Evolutionary conservation across 768 basidiomycete species (phyloP), one percentile per base, ranked within the genome.

Genomic region (Kwoniella bestiolae): DNA sequence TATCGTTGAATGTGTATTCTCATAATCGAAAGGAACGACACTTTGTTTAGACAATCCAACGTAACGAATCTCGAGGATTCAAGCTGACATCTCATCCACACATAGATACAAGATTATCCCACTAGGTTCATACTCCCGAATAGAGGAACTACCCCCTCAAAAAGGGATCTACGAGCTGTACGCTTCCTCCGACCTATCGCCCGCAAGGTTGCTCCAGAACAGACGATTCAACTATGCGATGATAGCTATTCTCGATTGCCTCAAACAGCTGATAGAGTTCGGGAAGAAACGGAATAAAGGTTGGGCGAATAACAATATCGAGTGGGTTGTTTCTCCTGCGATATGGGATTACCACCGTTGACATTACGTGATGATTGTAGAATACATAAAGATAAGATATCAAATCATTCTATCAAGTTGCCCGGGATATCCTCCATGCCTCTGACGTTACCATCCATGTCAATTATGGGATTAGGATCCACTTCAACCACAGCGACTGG

Each of bases 191-290:
- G 95, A 97, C 80, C 82, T 96, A 23, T 89, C 93, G 69, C 84
- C 95, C 60, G 90, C 91, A 2, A 88, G 94, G 32, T 79, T 97
- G 16, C 83, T 98, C 41, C 95, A 98, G 74, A 97, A 98, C 75
- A 88, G 94, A 44, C 87, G 95, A 18, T 99, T 98, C 81, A 94
- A 98, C 81, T 86, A 90, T 68, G 95, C 90, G 2, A 94, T 98
- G 91, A 92, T 95, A 11, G 91, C 92, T 9, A 92, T 98, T 76
- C 85, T 99, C 46, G 96, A 98, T 69, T 96, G 94, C 77, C 83
- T 99, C 41, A 90, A 92, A 73, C 93, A 97, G 76, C 83, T 97
- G 28, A 88, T 92, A 82, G 94, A 96, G 64, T 87, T 90, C 74
- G 90, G 92, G 56, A 88, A 87, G 77, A 84, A 86, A 11, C 87